Base-by-base conservation (phyloP, 345 rosid species). In the Barbarea vulgaris region DNA sequence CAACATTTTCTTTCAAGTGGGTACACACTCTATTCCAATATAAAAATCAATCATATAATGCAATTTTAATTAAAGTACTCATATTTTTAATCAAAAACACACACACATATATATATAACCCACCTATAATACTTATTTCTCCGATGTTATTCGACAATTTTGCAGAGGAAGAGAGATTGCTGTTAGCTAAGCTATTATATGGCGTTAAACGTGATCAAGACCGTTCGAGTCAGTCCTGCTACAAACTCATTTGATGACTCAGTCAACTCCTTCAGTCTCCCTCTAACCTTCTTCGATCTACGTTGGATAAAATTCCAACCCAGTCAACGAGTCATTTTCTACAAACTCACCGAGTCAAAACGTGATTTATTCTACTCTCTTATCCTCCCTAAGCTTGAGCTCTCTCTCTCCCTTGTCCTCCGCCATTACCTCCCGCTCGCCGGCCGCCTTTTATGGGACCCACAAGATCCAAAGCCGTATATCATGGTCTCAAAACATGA, bases 351-450 rank as follows among this genome's bases (percentile, higher is more conserved):
- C 30, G 21, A 70, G 3, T 18, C 71, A 30, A 54, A 81, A 7
- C 47, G 30, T 0, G 5, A 54, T 5, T 41, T 11, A 3, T 79
- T 82, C 75, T 1, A 82, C 70, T 82, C 79, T 0, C 19, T 19
- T 0, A 39, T 76, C 67, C 65, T 79, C 9, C 83, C 81, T 0
- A 79, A 64, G 18, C 81, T 82, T 19, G 57, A 58, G 4, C 76
- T 17, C 42, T 79, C 83, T 10, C 79, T 76, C 8, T 76, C 83
- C 2, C 66, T 50, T 17, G 44, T 59, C 9, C 84, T 84, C 67
- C 17, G 22, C 17, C 80, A 76, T 39, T 76, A 58, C 74, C 81
- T 76, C 37, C 80, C 81, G 9, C 18, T 77, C 8, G 73, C 78
- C 1, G 83, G 83, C n/a, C 37, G 28, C 44, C 39, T 84, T 25